Evolutionary conservation across 164 flowering plant species (phyloP), one percentile per base, ranked within the genome.

Genomic region (Cinnamomum chago): DNA sequence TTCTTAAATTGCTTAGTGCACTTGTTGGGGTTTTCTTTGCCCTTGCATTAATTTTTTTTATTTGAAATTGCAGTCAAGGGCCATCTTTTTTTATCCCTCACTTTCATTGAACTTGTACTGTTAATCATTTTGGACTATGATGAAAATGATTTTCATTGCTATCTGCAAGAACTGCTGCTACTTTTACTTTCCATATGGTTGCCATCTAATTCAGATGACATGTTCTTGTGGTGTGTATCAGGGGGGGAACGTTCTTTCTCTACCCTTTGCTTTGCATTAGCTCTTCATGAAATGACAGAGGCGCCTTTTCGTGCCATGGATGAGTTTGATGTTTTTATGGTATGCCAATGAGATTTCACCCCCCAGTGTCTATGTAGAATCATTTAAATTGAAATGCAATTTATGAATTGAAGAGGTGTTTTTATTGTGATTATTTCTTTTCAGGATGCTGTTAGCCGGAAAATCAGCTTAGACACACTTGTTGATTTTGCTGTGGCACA

Each of bases 301-400:
- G 89, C 97, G 62, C 94, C 98, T 30, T 91, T 96, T 73, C 90
- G 98, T 78, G 99, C 98, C 22, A 96, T 96, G 99, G 98, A 96
- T 75, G 98, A 96, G 81, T 96, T 94, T 86, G 99, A 96, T 84
- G 99, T 96, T 20, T 96, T 93, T 83, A 96, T 96, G 98, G 99
- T 96, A 83, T 68, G 35, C 10, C 18, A 14, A 62, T 15, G 33
- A 13, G 55, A 22, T 68, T 50, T 5, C 47, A 25, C 55, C 40
- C 47, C 24, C 22, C 9, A 35, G 22, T n/a, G 24, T 40, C 15
- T 22, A 11, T 40, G 18, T 40, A 47, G 13, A 68, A 30, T 28
- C 33, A 18, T 35, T 14, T 17, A 25, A 14, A 14, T 30, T 58
- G 20, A 28, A 67, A 67, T 28, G 33, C 17, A 25, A 15, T 14